Evolutionary conservation across 192 early-diverging fungal genomes (phyloP).

Genomic region (Chytriomyces sp.): DNA sequence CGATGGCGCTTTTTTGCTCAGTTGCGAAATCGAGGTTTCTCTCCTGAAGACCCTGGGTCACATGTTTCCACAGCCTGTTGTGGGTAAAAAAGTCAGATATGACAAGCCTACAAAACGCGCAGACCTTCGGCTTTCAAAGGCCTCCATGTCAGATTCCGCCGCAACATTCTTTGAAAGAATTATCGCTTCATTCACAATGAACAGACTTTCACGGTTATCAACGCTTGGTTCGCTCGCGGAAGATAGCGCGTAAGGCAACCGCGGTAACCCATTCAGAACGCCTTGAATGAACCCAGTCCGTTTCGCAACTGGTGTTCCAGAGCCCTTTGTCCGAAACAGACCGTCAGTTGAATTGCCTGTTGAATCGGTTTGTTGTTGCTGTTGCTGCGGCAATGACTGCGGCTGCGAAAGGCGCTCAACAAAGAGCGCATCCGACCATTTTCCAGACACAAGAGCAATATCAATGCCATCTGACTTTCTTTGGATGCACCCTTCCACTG

Average conservation of each 20-base stretch:
- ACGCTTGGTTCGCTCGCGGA: too few species aligned
- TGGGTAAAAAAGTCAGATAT: constrained; percentile 66
- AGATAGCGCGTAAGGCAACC: too few species aligned
- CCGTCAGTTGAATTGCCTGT: too few species aligned
- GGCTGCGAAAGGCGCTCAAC: constrained; percentile 36
- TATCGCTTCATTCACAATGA: constrained; percentile 50
- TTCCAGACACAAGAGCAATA: constrained; percentile 55
- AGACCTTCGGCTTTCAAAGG: constrained; percentile 81
- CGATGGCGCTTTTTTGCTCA: constrained; percentile 64
- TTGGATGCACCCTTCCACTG: constrained; percentile 62
- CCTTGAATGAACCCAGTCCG: too few species aligned
- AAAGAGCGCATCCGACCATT: constrained; percentile 81
- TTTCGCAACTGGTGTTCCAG: too few species aligned
- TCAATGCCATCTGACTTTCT: background rate
- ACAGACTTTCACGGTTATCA: constrained; percentile 41
- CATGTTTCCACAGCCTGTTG: constrained; percentile 64
- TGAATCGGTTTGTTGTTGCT: constrained; percentile 56
- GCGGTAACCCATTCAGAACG: too few species aligned
- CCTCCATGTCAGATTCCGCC: constrained; percentile 72
- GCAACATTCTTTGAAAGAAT: constrained; percentile 47
- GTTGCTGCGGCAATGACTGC: constrained; percentile 77
- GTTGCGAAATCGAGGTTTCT: constrained; percentile 67
- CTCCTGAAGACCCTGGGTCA: constrained; percentile 61
- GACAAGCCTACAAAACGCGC: constrained; percentile 11
- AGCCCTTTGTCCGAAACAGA: too few species aligned